phyloP scores from a whole-genome alignment of 768 basidiomycete species.

The Phylloporus rhodoxanthus region DNA sequence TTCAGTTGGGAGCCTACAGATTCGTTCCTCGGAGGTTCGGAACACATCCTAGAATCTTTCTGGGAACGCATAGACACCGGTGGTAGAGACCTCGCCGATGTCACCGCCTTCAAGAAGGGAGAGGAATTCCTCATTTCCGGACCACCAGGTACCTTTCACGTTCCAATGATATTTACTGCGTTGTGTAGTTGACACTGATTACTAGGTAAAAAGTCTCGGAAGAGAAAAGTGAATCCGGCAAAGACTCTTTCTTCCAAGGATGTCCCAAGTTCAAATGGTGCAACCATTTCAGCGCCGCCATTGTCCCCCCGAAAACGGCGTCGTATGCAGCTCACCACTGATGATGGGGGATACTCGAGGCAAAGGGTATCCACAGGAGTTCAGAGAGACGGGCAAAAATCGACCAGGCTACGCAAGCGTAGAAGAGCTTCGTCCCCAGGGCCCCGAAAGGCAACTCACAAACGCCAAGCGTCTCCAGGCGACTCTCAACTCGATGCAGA shows the following conservation, averaged over 20 bases:
- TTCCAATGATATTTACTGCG: neutral
- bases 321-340: constrained; percentile 7
- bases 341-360: constrained; percentile 8
- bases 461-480: constrained; percentile 20
- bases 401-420: constrained; percentile 12
- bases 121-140: constrained; percentile 53
- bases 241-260: constrained; percentile 7
- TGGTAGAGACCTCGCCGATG: constrained; percentile 43
- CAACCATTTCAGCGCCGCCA: constrained; percentile 18
- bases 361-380: constrained; percentile 7
- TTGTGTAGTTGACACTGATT: constrained; percentile 1
- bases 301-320: constrained; percentile 23
- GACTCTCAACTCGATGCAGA: constrained; percentile 32
- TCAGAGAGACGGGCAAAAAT: constrained; percentile 4
- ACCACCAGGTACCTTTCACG: constrained; percentile 46
- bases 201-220: constrained; percentile 16
- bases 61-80: constrained; percentile 32
- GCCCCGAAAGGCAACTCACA: constrained; percentile 12
- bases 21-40: constrained; percentile 52
- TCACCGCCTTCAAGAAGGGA: constrained; percentile 45
- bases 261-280: constrained; percentile 6
- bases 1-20: constrained; percentile 62
- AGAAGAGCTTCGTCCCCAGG: constrained; percentile 29
- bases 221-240: constrained; percentile 14
- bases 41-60: constrained; percentile 41